Percentiles rank a stretch among this genome's conserved stretches.
These are phyloP conservation scores for Amphicarpaea edgeworthii DNA, from an alignment of 306 rosid species.

Conservation along the genomic window DNA sequence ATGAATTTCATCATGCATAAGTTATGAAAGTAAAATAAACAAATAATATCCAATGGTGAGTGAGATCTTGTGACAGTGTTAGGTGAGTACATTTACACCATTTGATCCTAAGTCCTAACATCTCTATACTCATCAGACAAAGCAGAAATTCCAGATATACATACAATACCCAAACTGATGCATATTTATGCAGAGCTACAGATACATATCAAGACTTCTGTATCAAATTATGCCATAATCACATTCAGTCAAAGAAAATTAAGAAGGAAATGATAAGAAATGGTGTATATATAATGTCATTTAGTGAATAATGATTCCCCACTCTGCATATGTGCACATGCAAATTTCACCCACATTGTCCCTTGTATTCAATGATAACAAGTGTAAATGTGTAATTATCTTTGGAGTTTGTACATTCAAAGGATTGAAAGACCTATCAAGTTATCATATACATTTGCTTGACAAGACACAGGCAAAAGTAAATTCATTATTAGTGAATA, in stretches of 20 bases:
- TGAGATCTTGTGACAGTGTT: constrained; percentile 30
- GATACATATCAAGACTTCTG: constrained; percentile 28
- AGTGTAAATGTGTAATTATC: constrained; percentile 16
- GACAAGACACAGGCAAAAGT: constrained; percentile 15
- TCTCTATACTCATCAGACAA: constrained; percentile 2
- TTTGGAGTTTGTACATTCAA: constrained; percentile 29
- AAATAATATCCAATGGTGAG: constrained; percentile 26
- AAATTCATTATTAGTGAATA: constrained; percentile 1
- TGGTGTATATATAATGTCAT: constrained; percentile 2
- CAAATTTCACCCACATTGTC: constrained; percentile 11
- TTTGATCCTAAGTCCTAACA: constrained; percentile 28
- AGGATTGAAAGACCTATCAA: constrained; percentile 10
- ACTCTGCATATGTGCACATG: constrained; percentile 32
- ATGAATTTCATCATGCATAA: constrained; percentile 6
- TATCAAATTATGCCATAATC: constrained; percentile 14
- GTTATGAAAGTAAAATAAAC: constrained; percentile 10
- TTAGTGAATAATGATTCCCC: constrained; percentile 17
- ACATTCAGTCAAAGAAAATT: constrained; percentile 12
- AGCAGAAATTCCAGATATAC: constrained; percentile 28
- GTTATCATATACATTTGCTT: constrained; percentile 27
- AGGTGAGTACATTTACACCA: constrained; percentile 13
- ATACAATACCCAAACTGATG: not conserved
- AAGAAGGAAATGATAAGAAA: constrained; percentile 2
- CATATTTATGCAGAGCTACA: constrained; percentile 5
- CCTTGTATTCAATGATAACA: constrained; percentile 11